Conservation (phyloP, 306 rosid genomes). For the Cicer cuneatum region DNA sequence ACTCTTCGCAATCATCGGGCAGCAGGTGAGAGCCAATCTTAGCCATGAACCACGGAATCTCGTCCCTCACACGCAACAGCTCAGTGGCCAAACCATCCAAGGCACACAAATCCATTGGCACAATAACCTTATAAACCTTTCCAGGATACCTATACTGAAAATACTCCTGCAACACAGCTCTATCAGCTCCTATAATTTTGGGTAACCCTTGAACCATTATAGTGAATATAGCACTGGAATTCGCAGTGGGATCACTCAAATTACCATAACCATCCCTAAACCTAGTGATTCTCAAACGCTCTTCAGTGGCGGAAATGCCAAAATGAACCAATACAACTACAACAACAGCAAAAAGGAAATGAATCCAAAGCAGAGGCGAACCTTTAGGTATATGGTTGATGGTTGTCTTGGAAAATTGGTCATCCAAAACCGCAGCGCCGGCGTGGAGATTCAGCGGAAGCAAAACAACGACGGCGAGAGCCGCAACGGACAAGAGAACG, state of each 20-base stretch:
- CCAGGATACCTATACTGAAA: constrained; percentile 91
- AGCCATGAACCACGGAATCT: constrained; percentile 80
- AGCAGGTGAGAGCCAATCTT: constrained; percentile 74
- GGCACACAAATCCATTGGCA: constrained; percentile 93
- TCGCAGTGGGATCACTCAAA: constrained; percentile 65
- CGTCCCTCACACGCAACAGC: constrained; percentile 71
- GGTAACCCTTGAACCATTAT: constrained; percentile 96
- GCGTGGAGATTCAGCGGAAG: constrained; percentile 82
- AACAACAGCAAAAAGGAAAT: constrained; percentile 69
- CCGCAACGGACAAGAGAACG: constrained; percentile 61
- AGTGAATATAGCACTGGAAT: constrained; percentile 87
- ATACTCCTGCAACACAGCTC: constrained; percentile 73
- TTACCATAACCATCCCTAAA: constrained; percentile 90
- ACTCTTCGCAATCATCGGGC: constrained; percentile 53
- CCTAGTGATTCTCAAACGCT: constrained; percentile 74
- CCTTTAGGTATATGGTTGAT: constrained; percentile 80
- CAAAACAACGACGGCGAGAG: constrained; percentile 55
- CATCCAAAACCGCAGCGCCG: constrained; percentile 65
- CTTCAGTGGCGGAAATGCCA: constrained; percentile 72
- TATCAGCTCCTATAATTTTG: constrained; percentile 68
- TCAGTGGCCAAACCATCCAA: constrained; percentile 85
- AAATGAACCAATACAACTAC: constrained; percentile 77
- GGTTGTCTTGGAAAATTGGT: constrained; percentile 85
- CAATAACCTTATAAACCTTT: constrained; percentile 75
- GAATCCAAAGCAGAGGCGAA: constrained; percentile 86